These are phyloP conservation scores for Tolypocladium ophioglossoides DNA, from an alignment of 2,329 filamentous ascomycete species.

Conservation along the genomic window DNA sequence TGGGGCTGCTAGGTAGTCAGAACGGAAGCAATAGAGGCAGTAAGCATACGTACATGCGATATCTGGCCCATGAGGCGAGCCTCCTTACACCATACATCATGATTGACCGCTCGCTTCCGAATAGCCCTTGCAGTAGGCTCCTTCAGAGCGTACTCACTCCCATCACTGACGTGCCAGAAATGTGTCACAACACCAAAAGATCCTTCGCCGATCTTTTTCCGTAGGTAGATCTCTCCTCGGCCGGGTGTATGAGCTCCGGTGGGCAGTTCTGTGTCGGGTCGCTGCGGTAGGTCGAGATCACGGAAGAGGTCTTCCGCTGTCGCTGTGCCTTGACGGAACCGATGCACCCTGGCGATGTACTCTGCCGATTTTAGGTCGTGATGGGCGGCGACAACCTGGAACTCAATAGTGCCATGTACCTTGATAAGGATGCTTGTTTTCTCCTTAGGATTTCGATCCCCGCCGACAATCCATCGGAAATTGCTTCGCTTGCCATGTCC, in stretches of 20 bases:
- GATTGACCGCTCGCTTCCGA: neutral
- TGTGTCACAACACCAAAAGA: conserved; percentile 8
- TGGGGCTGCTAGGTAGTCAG: conserved; percentile 4
- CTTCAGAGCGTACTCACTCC: conserved; percentile 10
- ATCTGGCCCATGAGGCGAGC: conserved; percentile 9
- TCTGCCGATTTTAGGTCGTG: conserved; percentile 2
- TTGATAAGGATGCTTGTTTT: conserved; percentile 3
- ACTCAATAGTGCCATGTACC: neutral
- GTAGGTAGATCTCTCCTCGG: conserved; percentile 5
- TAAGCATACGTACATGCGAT: conserved; percentile 7
- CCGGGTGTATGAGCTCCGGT: conserved; percentile 2
- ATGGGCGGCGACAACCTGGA: conserved; percentile 2
- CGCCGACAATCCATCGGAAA: conserved; percentile 13
- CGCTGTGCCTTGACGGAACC: conserved; percentile 6
- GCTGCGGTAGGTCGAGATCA: conserved; percentile 2
- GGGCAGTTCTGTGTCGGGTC: neutral
- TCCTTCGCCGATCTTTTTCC: conserved; percentile 6
- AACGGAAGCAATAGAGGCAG: neutral
- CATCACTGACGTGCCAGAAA: conserved; percentile 11
- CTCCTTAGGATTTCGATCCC: neutral
- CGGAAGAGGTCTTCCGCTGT: conserved; percentile 3
- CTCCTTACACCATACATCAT: conserved; percentile 7
- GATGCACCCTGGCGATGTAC: conserved; percentile 7
- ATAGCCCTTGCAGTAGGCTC: conserved; percentile 4
- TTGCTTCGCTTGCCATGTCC: conserved; percentile 5